Base-by-base conservation (phyloP, 1,139 yeast genomes). In the Blastobotrys raffinosifermentans region DNA sequence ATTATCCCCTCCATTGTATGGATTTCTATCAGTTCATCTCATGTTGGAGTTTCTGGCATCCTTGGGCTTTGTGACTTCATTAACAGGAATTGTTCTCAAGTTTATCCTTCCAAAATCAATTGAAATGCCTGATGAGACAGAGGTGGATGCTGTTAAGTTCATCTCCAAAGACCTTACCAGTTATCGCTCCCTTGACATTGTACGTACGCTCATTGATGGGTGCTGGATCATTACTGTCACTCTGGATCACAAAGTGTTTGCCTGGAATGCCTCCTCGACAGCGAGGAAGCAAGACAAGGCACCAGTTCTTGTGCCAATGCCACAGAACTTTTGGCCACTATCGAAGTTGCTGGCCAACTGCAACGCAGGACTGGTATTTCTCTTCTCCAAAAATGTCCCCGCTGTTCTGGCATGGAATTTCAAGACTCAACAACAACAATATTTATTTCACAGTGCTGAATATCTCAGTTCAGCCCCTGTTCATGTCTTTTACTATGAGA, bases 211-310 rank as follows among this genome's bases (percentile, higher is more conserved):
- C 64, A 32, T 66, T 69, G 34, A 70, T 72, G 49, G 80, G 80
- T 9, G 79, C 70, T 53, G 47, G 40, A 64, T 84, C 26, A 78
- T 81, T 0, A 72, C 89, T 0, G 70, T 81, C 20, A 89, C 89
- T 3, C 61, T 85, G 49, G 94, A 84, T 51, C 87, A 80, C 50
- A 75, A 70, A 42, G 67, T 84, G 1, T 59, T 76, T 26, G 73
- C 83, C 8, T 84, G 94, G 94, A 77, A 85, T 1, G 93, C 91
- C 2, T 60, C 77, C 36, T 60, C 68, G 2, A 53, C 53, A 13
- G 83, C 63, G 45, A 47, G 39, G 17, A 34, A 37, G 19, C 45
- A 39, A 7, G 37, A 22, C 8, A 30, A 29, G 6, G 14, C 27
- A 14, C 38, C 41, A 8, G 33, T 40, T 9, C 34, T 38, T 11